Percentiles rank a stretch among this genome's conserved stretches.
Conservation (phyloP, 2,329 filamentous ascomycete genomes). For the Cordyceps javanica region DNA sequence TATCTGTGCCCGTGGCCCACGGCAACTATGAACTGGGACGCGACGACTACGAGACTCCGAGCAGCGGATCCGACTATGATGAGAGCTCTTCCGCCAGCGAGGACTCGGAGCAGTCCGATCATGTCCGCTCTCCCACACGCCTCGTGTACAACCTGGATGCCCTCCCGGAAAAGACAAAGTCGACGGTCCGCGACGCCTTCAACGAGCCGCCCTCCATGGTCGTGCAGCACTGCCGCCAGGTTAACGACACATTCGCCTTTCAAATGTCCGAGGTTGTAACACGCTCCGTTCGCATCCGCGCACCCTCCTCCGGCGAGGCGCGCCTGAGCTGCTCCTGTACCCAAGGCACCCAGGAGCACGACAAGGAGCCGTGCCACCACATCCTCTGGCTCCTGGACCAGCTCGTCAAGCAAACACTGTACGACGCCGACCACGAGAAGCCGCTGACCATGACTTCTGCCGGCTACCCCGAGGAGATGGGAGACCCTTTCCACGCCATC, state of each 20-base stretch:
- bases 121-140: constrained; percentile 33
- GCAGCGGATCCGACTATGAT: constrained; percentile 23
- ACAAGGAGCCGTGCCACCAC: constrained; percentile 39
- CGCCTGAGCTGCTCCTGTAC: constrained; percentile 42
- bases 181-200: constrained; percentile 38
- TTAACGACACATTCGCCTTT: constrained; percentile 46
- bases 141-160: constrained; percentile 36
- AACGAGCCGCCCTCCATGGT: constrained; percentile 42
- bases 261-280: constrained; percentile 50
- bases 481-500: constrained; percentile 43
- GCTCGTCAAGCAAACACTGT: constrained; percentile 42
- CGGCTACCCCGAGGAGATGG: constrained; percentile 41
- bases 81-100: constrained; percentile 24
- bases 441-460: constrained; percentile 36
- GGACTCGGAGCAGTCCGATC: constrained; percentile 24
- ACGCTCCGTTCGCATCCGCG: constrained; percentile 44
- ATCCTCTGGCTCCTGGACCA: constrained; percentile 50
- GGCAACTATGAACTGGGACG: background rate
- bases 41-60: constrained; percentile 2
- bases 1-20: background rate
- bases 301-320: constrained; percentile 32
- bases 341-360: constrained; percentile 18
- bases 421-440: constrained; percentile 27
- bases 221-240: constrained; percentile 43
- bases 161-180: constrained; percentile 31